phyloP scores from a whole-genome alignment of 345 rosid species.

The Salix dunnii region DNA sequence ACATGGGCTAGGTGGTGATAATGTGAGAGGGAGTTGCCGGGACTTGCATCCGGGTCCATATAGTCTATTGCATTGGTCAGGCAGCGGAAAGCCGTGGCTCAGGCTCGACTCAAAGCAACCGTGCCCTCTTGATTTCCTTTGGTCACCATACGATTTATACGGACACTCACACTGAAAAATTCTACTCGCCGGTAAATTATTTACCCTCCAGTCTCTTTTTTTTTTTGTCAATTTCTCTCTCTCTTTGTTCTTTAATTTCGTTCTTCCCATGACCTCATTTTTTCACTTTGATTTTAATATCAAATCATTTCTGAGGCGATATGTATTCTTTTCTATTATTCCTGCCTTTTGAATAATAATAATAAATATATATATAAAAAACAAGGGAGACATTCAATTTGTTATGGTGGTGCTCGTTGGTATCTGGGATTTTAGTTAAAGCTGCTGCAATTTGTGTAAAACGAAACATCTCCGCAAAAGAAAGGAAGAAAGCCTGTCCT shows the following conservation, averaged over 20 bases:
- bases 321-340: slow-evolving; percentile 36
- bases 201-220: slow-evolving; percentile 11
- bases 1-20: slow-evolving; percentile 94
- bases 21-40: slow-evolving; percentile 86
- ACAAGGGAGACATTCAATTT: slow-evolving; percentile 17
- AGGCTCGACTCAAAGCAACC: slow-evolving; percentile 74
- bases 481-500: neutral
- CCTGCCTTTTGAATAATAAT: slow-evolving; percentile 18
- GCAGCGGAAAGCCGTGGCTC: slow-evolving; percentile 96
- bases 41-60: slow-evolving; percentile 89
- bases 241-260: slow-evolving; percentile 7
- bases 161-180: slow-evolving; percentile 30
- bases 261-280: slow-evolving; percentile 3
- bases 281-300: slow-evolving; percentile 8
- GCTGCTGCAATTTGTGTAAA: neutral
- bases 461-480: neutral
- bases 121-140: slow-evolving; percentile 79
- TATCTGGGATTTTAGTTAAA: neutral
- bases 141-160: slow-evolving; percentile 87
- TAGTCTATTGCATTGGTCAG: slow-evolving; percentile 96
- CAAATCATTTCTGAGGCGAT: slow-evolving; percentile 25
- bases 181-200: slow-evolving; percentile 24
- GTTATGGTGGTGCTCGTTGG: neutral
- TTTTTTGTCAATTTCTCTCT: neutral
- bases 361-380: neutral